Conservation (phyloP, 1,284 basidiomycete species). For the Microbotryum intermedium region DNA sequence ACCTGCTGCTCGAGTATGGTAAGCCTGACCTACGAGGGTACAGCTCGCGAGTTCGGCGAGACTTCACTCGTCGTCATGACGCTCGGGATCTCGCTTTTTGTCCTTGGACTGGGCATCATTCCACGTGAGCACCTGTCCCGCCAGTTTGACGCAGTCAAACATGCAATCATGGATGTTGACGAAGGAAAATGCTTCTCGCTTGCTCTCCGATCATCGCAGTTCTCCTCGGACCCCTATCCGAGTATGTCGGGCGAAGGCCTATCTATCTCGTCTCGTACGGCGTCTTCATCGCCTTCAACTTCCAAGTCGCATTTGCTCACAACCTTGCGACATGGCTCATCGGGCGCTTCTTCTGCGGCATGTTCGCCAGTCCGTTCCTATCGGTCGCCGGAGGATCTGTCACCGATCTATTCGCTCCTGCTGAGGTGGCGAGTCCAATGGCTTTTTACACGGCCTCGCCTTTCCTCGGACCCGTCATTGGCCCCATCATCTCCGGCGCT, state of each 20-base stretch:
- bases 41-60: constrained; percentile 54
- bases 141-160: too few species aligned
- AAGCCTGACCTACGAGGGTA: constrained; percentile 55
- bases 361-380: constrained; percentile 60
- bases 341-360: constrained; percentile 63
- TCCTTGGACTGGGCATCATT: constrained; percentile 31
- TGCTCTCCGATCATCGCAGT: constrained; percentile 2
- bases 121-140: not conserved
- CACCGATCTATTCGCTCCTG: constrained; percentile 57
- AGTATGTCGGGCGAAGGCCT: constrained; percentile 26
- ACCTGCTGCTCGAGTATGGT: constrained; percentile 60
- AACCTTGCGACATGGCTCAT: constrained; percentile 51
- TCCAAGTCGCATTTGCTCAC: constrained; percentile 60
- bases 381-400: constrained; percentile 72
- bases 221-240: constrained; percentile 28
- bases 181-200: too few species aligned
- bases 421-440: constrained; percentile 65
- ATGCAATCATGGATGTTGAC: not conserved
- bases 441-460: constrained; percentile 60
- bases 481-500: constrained; percentile 27
- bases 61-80: constrained; percentile 56
- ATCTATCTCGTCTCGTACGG: constrained; percentile 28
- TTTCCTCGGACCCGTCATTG: constrained; percentile 40
- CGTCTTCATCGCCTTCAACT: constrained; percentile 39
- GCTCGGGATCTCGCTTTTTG: constrained; percentile 60